phyloP scores from a whole-genome alignment of 257 asterid genomes.

The Ilex asprella region DNA sequence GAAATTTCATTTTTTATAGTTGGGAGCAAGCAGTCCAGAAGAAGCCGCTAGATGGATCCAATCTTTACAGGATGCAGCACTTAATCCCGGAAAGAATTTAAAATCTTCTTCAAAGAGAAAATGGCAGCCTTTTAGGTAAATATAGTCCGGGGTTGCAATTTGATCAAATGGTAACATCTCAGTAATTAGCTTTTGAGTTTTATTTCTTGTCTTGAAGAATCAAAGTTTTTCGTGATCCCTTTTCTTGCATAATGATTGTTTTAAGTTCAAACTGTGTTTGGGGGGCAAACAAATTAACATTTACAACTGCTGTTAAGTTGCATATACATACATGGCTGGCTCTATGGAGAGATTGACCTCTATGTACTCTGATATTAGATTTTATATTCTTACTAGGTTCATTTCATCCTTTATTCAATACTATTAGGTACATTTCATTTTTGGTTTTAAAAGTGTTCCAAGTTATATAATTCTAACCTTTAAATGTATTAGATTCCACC shows the following conservation, averaged over 20 bases:
- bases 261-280: no score
- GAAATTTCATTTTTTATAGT: slow-evolving; percentile 32
- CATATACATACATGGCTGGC: not conserved
- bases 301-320: not conserved
- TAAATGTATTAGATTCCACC: not conserved
- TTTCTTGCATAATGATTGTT: not conserved
- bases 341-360: not conserved
- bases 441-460: not conserved
- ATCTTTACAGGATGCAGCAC: slow-evolving; percentile 57
- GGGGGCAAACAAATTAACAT: not conserved
- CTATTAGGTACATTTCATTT: not conserved
- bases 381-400: not conserved
- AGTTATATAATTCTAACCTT: not conserved
- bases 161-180: not conserved
- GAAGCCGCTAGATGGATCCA: slow-evolving; percentile 76
- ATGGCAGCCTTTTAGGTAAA: slow-evolving; percentile 80
- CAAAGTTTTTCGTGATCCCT: not conserved
- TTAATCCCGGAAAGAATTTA: slow-evolving; percentile 39
- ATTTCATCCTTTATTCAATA: not conserved
- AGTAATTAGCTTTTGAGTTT: not conserved
- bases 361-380: not conserved
- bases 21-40: slow-evolving; percentile 84
- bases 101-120: slow-evolving; percentile 42
- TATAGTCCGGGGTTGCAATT: not conserved
- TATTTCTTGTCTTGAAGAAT: not conserved